Evolutionary conservation across 305 asterid species (phyloP).

Genomic region (Solanum chacoense): DNA sequence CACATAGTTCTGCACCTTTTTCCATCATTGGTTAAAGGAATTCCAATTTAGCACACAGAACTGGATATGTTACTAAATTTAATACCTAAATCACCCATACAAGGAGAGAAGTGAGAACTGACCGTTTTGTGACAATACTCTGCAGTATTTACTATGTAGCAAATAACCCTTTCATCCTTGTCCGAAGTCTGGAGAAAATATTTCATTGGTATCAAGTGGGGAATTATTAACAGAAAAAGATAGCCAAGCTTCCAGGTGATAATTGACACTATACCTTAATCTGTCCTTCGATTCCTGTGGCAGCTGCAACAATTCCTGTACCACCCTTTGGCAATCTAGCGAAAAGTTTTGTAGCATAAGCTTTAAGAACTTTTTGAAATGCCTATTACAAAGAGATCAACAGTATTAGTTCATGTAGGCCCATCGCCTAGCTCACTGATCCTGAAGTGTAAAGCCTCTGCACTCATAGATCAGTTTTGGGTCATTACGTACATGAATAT

Average conservation of each 20-base stretch:
- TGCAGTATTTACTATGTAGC: constrained; percentile 90
- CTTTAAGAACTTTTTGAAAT: constrained; percentile 85
- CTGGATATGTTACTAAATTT: neutral
- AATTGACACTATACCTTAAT: constrained; percentile 53
- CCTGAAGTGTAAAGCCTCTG: neutral
- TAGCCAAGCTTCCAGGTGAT: neutral
- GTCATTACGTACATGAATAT: neutral
- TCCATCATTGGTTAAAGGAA: neutral
- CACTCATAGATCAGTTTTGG: neutral
- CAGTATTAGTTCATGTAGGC: constrained; percentile 5
- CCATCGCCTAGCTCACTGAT: neutral
- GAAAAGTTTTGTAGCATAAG: constrained; percentile 89
- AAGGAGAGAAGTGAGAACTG: constrained; percentile 30
- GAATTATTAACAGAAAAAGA: constrained; percentile 1
- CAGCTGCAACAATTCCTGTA: constrained; percentile 97
- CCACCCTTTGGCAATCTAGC: constrained; percentile 93
- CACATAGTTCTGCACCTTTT: neutral
- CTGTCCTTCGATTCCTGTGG: constrained; percentile 99
- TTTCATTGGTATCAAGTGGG: neutral
- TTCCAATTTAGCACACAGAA: neutral
- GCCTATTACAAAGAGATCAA: constrained; percentile 44
- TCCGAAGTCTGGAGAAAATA: constrained; percentile 66
- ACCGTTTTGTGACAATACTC: constrained; percentile 96
- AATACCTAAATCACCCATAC: neutral
- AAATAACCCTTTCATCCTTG: constrained; percentile 80